phyloP scores from a whole-genome alignment of 225 moss, liverwort and hornwort genomes.

The Climacium dendroides region DNA sequence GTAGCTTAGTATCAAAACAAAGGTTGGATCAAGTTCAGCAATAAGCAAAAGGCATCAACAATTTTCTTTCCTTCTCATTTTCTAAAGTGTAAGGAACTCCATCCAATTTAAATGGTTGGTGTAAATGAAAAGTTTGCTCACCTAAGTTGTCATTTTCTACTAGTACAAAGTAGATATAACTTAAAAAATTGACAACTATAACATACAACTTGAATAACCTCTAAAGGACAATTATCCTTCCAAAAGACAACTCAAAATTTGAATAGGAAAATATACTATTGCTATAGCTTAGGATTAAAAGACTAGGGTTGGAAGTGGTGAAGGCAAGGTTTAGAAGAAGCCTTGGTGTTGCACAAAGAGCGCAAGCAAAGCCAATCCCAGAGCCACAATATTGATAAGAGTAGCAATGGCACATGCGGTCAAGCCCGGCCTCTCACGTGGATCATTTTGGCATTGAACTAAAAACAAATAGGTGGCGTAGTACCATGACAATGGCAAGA shows the following conservation, averaged over 20 bases:
- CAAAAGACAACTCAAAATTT: neutral
- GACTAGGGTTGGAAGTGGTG: neutral
- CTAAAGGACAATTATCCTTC: neutral
- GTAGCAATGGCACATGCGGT: conserved; percentile 21
- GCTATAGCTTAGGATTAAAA: neutral
- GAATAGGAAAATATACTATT: no score
- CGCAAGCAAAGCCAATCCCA: conserved; percentile 20
- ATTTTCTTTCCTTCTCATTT: neutral
- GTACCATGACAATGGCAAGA: conserved; percentile 33
- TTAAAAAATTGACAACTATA: neutral
- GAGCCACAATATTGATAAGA: conserved; percentile 24
- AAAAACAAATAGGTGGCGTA: conserved; percentile 15
- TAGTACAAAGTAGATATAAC: accelerated
- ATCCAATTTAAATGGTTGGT: neutral
- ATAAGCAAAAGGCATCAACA: no score
- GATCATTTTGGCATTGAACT: neutral
- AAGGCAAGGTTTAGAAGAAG: neutral
- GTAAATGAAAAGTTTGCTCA: neutral
- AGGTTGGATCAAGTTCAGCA: neutral
- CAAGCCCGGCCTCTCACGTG: conserved; percentile 14
- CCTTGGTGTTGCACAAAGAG: conserved; percentile 22
- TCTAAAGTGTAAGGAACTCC: neutral
- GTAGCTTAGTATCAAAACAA: neutral
- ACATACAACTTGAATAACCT: neutral
- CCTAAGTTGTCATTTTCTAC: neutral